phyloP scores from a whole-genome alignment of 1,139 yeast species.

The Meyerozyma athensensis region DNA sequence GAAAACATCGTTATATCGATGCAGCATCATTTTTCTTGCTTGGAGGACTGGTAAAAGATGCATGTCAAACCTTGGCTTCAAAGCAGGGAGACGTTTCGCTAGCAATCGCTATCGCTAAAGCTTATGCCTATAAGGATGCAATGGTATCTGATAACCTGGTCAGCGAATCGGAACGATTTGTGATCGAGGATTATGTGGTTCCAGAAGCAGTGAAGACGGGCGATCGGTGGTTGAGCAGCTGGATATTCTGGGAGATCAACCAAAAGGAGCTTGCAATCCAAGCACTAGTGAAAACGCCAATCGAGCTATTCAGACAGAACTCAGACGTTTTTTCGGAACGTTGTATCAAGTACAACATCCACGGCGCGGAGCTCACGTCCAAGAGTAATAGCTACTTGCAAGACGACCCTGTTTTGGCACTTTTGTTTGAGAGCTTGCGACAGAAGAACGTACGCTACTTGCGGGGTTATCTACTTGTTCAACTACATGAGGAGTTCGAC shows the following conservation, averaged over 20 bases:
- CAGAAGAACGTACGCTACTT: slow-evolving; percentile 43
- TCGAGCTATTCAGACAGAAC: slow-evolving; percentile 31
- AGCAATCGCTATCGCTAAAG: slow-evolving; percentile 77
- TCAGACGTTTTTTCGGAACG: slow-evolving; percentile 18
- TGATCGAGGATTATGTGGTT: slow-evolving; percentile 51
- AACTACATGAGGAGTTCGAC: slow-evolving; percentile 49
- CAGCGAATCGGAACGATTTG: slow-evolving; percentile 33
- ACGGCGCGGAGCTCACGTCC: slow-evolving; percentile 15
- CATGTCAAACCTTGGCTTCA: slow-evolving; percentile 65
- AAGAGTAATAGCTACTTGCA: slow-evolving; percentile 49
- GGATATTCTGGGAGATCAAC: slow-evolving; percentile 69
- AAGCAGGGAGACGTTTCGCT: slow-evolving; percentile 65
- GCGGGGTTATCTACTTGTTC: slow-evolving; percentile 45
- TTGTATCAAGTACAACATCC: slow-evolving; percentile 18
- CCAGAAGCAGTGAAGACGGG: slow-evolving; percentile 58
- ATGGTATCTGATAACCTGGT: slow-evolving; percentile 39
- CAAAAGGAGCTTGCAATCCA: slow-evolving; percentile 55
- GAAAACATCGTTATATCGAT: slow-evolving; percentile 81
- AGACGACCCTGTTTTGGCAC: slow-evolving; percentile 77
- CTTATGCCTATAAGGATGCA: slow-evolving; percentile 38
- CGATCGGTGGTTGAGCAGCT: slow-evolving; percentile 79
- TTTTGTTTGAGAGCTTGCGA: slow-evolving; percentile 61
- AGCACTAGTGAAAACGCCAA: slow-evolving; percentile 57
- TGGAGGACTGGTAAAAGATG: slow-evolving; percentile 74
- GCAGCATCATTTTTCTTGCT: slow-evolving; percentile 88